Evolutionary conservation across 2,329 filamentous ascomycete species (phyloP).

Genomic region (Diaporthe humulicola): DNA sequence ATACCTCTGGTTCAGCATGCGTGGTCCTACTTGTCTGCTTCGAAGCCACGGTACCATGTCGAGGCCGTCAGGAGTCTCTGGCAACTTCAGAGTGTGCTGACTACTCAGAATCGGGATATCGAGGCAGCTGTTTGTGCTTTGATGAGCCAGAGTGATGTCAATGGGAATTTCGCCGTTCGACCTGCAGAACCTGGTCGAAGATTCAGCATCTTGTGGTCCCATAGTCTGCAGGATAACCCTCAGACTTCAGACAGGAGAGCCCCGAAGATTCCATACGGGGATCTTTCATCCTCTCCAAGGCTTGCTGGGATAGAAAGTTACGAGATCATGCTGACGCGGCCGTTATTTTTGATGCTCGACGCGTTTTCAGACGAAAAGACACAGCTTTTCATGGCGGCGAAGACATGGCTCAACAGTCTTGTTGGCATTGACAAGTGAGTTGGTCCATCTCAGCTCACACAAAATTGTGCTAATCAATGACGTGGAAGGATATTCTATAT

Average conservation of each 20-base stretch:
- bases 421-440: conserved; percentile 73
- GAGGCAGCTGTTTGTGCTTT: conserved; percentile 82
- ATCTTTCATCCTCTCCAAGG: conserved; percentile 53
- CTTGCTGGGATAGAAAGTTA: conserved; percentile 72
- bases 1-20: conserved; percentile 77
- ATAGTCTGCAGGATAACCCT: conserved; percentile 74
- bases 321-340: conserved; percentile 82
- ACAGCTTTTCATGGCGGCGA: conserved; percentile 81
- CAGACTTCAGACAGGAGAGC: conserved; percentile 61
- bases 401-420: conserved; percentile 82
- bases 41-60: conserved; percentile 91
- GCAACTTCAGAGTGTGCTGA: conserved; percentile 83
- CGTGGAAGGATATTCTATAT: conserved; percentile 69
- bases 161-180: conserved; percentile 60
- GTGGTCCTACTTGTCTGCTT: conserved; percentile 86
- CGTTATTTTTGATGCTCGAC: conserved; percentile 86
- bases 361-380: conserved; percentile 79
- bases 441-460: background rate
- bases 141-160: conserved; percentile 69
- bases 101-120: conserved; percentile 77
- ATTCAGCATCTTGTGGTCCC: conserved; percentile 86
- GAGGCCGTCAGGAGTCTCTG: conserved; percentile 90
- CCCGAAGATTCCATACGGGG: conserved; percentile 58
- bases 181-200: conserved; percentile 74
- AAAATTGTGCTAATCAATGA: conserved; percentile 42